Percentiles rank a stretch among this genome's conserved stretches.
Conservation (phyloP, 1,284 basidiomycete species). For the Naganishia sp. region DNA sequence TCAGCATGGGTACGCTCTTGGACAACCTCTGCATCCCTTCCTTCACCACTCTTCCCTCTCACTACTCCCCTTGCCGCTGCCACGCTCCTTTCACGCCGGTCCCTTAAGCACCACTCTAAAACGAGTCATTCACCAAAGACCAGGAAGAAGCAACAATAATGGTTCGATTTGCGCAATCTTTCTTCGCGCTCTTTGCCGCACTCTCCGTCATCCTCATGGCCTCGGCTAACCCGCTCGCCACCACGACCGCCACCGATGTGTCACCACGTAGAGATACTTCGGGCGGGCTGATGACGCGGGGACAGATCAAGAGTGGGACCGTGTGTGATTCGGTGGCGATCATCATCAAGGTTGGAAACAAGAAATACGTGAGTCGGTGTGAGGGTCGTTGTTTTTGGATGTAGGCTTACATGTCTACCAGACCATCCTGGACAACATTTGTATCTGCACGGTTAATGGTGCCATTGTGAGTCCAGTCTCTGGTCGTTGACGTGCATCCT, state of each 20-base stretch:
- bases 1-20: no score
- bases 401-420: neutral
- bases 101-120: no score
- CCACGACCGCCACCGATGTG: neutral
- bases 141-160: no score
- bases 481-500: neutral
- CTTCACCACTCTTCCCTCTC: no score
- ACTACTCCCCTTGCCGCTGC: no score
- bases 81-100: no score
- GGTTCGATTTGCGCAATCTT: no score
- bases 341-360: neutral
- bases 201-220: slow-evolving; percentile 1
- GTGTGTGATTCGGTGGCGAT: slow-evolving; percentile 14
- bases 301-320: slow-evolving; percentile 5
- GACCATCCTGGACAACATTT: slow-evolving; percentile 21
- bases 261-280: neutral
- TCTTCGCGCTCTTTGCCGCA: neutral
- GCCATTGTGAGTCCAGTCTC: neutral
- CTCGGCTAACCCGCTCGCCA: neutral
- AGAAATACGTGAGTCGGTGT: neutral
- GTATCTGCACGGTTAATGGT: slow-evolving; percentile 15
- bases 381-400: neutral
- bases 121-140: no score
- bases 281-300: slow-evolving; percentile 5
- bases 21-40: no score